Percentiles rank a stretch among this genome's conserved stretches.
phyloP scores from a whole-genome alignment of 352 stramenopile species.

The Globisporangium alternatum region DNA sequence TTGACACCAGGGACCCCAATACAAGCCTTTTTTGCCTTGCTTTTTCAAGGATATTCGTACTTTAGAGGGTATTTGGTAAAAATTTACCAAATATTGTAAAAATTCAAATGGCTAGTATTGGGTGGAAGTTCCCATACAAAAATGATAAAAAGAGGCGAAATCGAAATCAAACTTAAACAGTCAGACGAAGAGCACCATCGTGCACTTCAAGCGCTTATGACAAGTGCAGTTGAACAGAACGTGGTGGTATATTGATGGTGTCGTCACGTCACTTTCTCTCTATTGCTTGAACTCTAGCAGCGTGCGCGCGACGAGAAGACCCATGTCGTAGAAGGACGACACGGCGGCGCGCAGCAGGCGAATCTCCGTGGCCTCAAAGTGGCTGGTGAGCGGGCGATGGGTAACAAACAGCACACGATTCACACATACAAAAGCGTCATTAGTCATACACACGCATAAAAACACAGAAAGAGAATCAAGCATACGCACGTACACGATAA shows the following conservation, averaged over 20 bases:
- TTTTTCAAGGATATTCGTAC: too few relatives aligned
- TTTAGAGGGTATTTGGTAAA: too few relatives aligned
- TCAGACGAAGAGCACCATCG: too few relatives aligned
- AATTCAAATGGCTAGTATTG: too few relatives aligned
- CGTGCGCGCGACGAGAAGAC: conserved; percentile 62
- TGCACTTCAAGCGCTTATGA: too few relatives aligned
- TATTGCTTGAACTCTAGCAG: conserved; percentile 87
- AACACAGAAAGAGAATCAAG: conserved; percentile 2
- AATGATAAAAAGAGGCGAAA: too few relatives aligned
- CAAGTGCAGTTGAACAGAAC: too few relatives aligned
- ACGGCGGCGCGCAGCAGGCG: conserved; percentile 79
- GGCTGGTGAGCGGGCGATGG: conserved; percentile 28
- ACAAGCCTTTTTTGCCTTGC: background rate
- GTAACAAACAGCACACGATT: background rate
- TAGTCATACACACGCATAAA: background rate
- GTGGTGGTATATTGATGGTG: background rate
- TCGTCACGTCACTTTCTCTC: conserved; percentile 1
- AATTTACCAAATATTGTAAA: too few relatives aligned
- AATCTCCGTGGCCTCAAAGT: conserved; percentile 82
- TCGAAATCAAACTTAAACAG: too few relatives aligned
- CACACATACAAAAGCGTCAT: background rate
- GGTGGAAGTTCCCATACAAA: too few relatives aligned
- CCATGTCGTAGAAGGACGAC: conserved; percentile 88
- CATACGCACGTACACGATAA: conserved; percentile 59
- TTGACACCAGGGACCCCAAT: background rate